These are phyloP conservation scores for Crassisporium funariophilum DNA, from an alignment of 768 basidiomycete species.

Conservation along the genomic window DNA sequence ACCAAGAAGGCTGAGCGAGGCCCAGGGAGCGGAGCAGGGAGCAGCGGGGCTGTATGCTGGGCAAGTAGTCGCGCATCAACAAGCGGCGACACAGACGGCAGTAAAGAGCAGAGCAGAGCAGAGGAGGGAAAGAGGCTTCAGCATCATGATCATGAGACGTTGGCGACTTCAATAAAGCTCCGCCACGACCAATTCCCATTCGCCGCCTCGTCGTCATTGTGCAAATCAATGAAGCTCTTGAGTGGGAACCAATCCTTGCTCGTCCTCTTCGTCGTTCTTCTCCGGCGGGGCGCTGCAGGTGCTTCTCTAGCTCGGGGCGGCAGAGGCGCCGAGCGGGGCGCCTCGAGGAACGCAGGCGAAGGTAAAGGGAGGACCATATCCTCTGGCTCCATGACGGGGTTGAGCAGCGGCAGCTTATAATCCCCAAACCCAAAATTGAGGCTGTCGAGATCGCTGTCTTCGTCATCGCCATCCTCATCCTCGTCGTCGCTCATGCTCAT, in stretches of 20 bases:
- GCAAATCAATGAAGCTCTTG: slow-evolving; percentile 67
- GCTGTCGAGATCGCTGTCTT: slow-evolving; percentile 40
- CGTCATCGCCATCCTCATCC: slow-evolving; percentile 52
- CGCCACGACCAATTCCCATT: slow-evolving; percentile 52
- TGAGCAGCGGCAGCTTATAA: slow-evolving; percentile 9
- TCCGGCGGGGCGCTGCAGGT: slow-evolving; percentile 6
- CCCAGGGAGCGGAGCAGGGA: too few relatives aligned
- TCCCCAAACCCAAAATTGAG: slow-evolving; percentile 28
- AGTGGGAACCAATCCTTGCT: slow-evolving; percentile 57
- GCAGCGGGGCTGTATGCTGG: too few relatives aligned
- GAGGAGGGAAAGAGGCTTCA: too few relatives aligned
- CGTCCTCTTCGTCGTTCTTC: background rate
- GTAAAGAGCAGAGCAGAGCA: too few relatives aligned
- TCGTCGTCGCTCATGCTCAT: slow-evolving; percentile 74
- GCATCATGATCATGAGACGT: slow-evolving; percentile 34
- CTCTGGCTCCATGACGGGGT: slow-evolving; percentile 36
- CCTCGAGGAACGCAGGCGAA: slow-evolving; percentile 14
- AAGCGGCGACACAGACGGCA: too few relatives aligned
- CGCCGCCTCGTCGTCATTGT: slow-evolving; percentile 39
- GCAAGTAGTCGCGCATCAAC: too few relatives aligned
- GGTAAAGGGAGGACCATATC: slow-evolving; percentile 36
- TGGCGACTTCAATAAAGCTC: slow-evolving; percentile 63
- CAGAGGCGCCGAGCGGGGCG: slow-evolving; percentile 19
- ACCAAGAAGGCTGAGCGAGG: too few relatives aligned
- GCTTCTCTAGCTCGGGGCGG: slow-evolving; percentile 13